Evolutionary conservation across 768 basidiomycete genomes (phyloP), one percentile per base, ranked within the genome.

Genomic region (Tephrocybe sp.): DNA sequence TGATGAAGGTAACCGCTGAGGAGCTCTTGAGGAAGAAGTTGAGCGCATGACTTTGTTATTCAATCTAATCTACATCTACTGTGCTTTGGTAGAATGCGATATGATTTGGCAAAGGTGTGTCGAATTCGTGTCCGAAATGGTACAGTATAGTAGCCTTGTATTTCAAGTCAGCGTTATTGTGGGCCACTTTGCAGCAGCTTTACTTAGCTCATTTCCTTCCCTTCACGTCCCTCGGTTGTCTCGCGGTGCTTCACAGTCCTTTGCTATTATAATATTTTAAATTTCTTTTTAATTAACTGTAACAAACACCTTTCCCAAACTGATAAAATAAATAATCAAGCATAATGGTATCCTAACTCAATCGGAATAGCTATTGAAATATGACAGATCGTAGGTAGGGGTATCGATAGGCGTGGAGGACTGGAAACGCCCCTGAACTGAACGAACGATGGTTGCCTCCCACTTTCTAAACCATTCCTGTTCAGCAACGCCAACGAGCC

Each of bases 391-490:
- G 26, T 39, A 39, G 22, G 35, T 31, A 35, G n/a, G n/a, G n/a
- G n/a, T n/a, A n/a, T n/a, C n/a, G n/a, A 69, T 61, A 1, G 67
- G 70, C 13, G 63, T 66, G 7, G 68, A 63, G 3, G 77, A 76
- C 44, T 72, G 73, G 56, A 77, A 69, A 16, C 72, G 69, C 47
- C 64, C 66, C 4, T 69, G 54, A 2, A 91, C 87, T 0, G 81
- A 82, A 19, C 79, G 74, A 38, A 71, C 72, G 48, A 94, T 89
- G 1, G 81, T 73, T 20, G 72, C 73, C 60, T 92, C 87, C 89
- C 91, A 92, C 47, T 72, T 72, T 63, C 75, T 77, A 64, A 91
- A 87, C 90, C 90, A 94, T 55, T 85, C 79, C 7, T 83, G 85
- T 66, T 92, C 92, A 53, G 74, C 74, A 49, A 81, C 60, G 5